Conservation (phyloP, 2,329 filamentous ascomycete species). For the Laburnicola sp. region DNA sequence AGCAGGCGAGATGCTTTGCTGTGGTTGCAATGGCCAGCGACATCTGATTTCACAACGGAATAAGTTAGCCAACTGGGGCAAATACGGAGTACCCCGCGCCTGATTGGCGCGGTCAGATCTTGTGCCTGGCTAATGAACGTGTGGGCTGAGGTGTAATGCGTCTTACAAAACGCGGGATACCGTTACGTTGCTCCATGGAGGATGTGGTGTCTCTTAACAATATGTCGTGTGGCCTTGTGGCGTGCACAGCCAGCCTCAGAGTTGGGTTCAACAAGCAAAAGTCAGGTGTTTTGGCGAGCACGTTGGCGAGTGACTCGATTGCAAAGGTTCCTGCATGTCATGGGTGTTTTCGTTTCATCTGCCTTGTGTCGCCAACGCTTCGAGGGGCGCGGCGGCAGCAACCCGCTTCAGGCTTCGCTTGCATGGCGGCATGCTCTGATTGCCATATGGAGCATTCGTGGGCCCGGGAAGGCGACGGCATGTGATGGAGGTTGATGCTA, state of each 20-base stretch:
- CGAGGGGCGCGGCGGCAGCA: too few species aligned
- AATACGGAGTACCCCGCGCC: neutral
- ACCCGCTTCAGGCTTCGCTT: slow-evolving; percentile 10
- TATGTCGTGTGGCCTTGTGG: slow-evolving; percentile 10
- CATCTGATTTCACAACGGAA: too few species aligned
- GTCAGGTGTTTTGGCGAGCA: slow-evolving; percentile 6
- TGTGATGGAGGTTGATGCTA: slow-evolving; percentile 16
- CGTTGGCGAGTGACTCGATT: slow-evolving; percentile 16
- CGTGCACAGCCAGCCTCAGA: slow-evolving; percentile 21
- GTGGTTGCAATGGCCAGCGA: too few species aligned
- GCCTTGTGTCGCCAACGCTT: too few species aligned
- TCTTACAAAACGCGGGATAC: slow-evolving; percentile 40
- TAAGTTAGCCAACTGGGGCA: neutral
- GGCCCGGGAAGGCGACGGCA: slow-evolving; percentile 16
- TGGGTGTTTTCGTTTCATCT: slow-evolving; percentile 21
- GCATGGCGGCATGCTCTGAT: slow-evolving; percentile 8
- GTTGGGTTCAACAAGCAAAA: slow-evolving; percentile 17
- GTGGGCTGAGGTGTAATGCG: slow-evolving; percentile 17
- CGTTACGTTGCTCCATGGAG: slow-evolving; percentile 8
- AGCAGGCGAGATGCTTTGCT: too few species aligned
- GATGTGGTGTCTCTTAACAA: slow-evolving; percentile 9
- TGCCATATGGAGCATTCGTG: slow-evolving; percentile 10
- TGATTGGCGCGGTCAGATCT: neutral
- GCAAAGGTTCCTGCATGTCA: slow-evolving; percentile 23
- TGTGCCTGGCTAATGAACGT: slow-evolving; percentile 1